Evolutionary conservation across 1,284 basidiomycete species (phyloP).

Genomic region (Cryptococcus deneoformans): DNA sequence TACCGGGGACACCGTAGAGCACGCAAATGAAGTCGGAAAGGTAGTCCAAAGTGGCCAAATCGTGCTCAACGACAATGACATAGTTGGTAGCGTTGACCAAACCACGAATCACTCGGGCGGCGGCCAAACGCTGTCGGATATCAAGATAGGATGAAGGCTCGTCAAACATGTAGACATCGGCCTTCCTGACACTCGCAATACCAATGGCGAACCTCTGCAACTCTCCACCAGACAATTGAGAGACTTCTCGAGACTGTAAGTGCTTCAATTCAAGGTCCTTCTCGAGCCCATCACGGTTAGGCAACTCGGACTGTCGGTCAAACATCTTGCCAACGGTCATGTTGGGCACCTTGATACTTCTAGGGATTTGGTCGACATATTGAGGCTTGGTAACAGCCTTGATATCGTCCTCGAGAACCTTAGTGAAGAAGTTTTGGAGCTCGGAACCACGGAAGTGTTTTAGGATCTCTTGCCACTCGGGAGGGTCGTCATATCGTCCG

Average conservation of each 20-base stretch:
- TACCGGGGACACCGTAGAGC: slow-evolving; percentile 92
- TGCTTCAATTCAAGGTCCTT: slow-evolving; percentile 80
- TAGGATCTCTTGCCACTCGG: slow-evolving; percentile 96
- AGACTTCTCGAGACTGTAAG: slow-evolving; percentile 76
- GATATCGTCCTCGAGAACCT: slow-evolving; percentile 95
- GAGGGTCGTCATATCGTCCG: slow-evolving; percentile 63
- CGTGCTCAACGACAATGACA: slow-evolving; percentile 95
- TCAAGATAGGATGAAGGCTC: slow-evolving; percentile 97
- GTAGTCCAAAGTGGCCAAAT: slow-evolving; percentile 94
- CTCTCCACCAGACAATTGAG: slow-evolving; percentile 89
- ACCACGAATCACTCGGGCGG: slow-evolving; percentile 92
- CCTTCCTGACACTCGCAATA: slow-evolving; percentile 65
- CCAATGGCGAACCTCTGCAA: slow-evolving; percentile 82
- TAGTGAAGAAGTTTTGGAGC: slow-evolving; percentile 97
- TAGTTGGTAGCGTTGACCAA: slow-evolving; percentile 78
- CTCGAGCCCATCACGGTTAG: slow-evolving; percentile 72
- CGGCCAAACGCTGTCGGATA: slow-evolving; percentile 86
- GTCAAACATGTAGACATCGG: slow-evolving; percentile 70
- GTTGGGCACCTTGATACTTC: slow-evolving; percentile 79
- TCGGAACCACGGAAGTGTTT: slow-evolving; percentile 97
- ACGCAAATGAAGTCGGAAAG: slow-evolving; percentile 96
- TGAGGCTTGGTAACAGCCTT: slow-evolving; percentile 98
- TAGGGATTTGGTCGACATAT: slow-evolving; percentile 97
- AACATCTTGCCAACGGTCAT: slow-evolving; percentile 87
- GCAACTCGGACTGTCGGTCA: slow-evolving; percentile 57